Conservation (phyloP, 768 basidiomycete genomes). For the Trametes sanguinea region DNA sequence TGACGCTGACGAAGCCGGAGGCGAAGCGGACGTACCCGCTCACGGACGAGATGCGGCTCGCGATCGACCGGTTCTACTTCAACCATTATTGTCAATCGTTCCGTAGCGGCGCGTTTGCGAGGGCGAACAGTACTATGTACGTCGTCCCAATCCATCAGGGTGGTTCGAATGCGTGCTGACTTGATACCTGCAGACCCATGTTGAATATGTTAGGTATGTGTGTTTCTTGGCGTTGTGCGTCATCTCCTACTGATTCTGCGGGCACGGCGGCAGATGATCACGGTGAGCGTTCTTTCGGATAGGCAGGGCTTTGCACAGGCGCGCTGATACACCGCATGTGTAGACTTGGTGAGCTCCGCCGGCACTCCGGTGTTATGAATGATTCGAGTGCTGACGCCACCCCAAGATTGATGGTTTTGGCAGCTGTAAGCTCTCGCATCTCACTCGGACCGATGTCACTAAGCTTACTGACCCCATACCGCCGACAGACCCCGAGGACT, state of each 20-base stretch:
- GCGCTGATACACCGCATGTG: constrained; percentile 6
- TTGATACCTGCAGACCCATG: constrained; percentile 83
- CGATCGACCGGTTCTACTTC: constrained; percentile 88
- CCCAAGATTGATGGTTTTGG: constrained; percentile 78
- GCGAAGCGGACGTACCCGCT: constrained; percentile 61
- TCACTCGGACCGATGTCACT: not conserved
- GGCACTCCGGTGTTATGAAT: not conserved
- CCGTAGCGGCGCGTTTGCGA: constrained; percentile 85
- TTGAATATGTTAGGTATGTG: constrained; percentile 78
- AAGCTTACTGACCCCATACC: constrained; percentile 9
- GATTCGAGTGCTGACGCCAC: not conserved
- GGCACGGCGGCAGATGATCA: constrained; percentile 64
- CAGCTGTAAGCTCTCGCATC: constrained; percentile 57
- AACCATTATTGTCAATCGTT: constrained; percentile 89
- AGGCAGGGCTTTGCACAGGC: constrained; percentile 7
- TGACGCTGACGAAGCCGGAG: constrained; percentile 56
- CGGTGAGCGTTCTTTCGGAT: constrained; percentile 47
- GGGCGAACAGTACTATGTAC: constrained; percentile 89
- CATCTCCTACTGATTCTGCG: constrained; percentile 5
- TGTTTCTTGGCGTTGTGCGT: not conserved
- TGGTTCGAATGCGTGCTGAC: not conserved
- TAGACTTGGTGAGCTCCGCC: constrained; percentile 46
- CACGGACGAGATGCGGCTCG: constrained; percentile 68
- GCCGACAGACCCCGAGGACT: constrained; percentile 72
- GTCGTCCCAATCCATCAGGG: constrained; percentile 27